phyloP scores from a whole-genome alignment of 208 protist genomes.

The Phytomonas francai region DNA sequence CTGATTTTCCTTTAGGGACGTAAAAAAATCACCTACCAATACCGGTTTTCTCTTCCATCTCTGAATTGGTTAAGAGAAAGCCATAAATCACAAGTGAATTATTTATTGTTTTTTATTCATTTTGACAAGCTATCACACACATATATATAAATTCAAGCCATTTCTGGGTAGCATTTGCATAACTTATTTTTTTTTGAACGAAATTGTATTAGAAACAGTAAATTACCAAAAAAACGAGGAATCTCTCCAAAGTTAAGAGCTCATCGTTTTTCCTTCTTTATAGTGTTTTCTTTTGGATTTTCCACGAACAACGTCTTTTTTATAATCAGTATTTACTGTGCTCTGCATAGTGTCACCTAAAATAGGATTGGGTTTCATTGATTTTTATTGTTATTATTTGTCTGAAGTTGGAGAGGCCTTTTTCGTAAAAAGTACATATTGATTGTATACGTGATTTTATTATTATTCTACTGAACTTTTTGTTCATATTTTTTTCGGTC shows the following conservation, averaged over 20 bases:
- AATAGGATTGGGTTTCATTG: background rate
- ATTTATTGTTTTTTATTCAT: background rate
- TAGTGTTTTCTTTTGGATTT: conserved; percentile 3
- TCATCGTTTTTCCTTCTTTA: conserved; percentile 7
- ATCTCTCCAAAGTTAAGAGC: background rate
- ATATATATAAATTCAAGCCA: background rate
- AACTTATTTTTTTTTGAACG: conserved; percentile 1
- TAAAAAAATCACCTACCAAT: background rate
- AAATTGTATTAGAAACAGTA: conserved; percentile 11
- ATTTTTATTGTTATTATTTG: background rate
- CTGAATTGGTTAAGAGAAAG: background rate
- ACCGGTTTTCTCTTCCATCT: background rate
- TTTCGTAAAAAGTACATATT: background rate
- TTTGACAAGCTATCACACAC: background rate
- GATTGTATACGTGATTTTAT: conserved; percentile 9
- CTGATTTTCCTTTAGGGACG: background rate
- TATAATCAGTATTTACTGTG: background rate
- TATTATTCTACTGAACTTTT: conserved; percentile 7
- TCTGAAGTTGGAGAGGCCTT: background rate
- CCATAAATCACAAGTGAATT: background rate
- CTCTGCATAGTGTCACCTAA: background rate
- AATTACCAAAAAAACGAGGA: conserved; percentile 14
- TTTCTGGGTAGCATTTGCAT: background rate
- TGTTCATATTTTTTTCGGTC: conserved; percentile 1
- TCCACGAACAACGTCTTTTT: background rate